Evolutionary conservation across 78 protist genomes (phyloP), one percentile per base, ranked within the genome.

Genomic region (Chrysochromulina tobinii): DNA sequence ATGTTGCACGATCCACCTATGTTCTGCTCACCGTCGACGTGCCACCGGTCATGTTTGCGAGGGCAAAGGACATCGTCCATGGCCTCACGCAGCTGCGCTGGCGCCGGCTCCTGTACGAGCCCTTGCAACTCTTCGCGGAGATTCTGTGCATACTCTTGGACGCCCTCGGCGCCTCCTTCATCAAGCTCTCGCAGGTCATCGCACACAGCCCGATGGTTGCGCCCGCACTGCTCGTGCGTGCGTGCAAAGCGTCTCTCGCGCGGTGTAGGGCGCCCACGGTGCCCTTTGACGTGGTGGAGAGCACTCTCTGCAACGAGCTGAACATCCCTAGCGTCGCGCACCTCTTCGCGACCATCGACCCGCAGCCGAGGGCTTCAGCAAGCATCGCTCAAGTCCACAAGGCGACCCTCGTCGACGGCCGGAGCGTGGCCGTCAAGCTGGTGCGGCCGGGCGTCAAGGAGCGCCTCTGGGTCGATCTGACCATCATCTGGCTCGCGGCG

Each of bases 381-480:
- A 89, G 94, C 11, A 91, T 94, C 1, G 96, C 95, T 0, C 96
- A 94, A 55, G 94, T 94, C 2, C 96, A 94, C 81, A 89, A 81
- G 23, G 96, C 91, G 4, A 89, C 90, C 1, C 85, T 61, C 0
- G 7, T 5, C 18, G 89, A 91, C 77, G 96, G 96, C 15, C 6
- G 61, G n/a, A 68, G 77, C 1, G 93, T 88, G 7, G 96, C 90
- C 0, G 94, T 94, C 48, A 94, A 94, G 57, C 95, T 94, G 23
- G 57, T 89, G 18, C 96, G 93, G 66, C 96, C 96, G 18, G 51
- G 89, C 58, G 93, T 73, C 1, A 20, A 69, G 20, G 48, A 67
- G 4, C 79, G 72, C 18, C 73, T 88, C 73, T 3, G 17, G 25
- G 81, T 64, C n/a, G 91, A 88, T 27, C 64, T 88, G 25, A 14